phyloP scores from a whole-genome alignment of 306 rosid genomes.

The Gynostemma pentaphyllum region DNA sequence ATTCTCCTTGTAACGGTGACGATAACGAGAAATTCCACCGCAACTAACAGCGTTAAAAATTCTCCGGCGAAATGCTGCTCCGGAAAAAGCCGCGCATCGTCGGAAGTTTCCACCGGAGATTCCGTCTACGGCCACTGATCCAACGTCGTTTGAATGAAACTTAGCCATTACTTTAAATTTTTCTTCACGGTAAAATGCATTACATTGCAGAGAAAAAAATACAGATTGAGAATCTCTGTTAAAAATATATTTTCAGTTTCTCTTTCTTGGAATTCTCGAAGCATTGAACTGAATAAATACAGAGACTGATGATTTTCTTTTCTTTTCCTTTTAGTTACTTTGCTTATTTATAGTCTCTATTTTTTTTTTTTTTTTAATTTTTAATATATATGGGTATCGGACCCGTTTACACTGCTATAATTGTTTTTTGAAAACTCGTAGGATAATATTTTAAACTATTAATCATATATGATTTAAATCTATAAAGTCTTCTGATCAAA shows the following conservation, averaged over 20 bases:
- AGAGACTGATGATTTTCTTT: background rate
- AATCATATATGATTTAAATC: too few species aligned
- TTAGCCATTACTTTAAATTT: slow-evolving; percentile 22
- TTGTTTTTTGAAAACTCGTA: too few species aligned
- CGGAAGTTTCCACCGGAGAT: slow-evolving; percentile 40
- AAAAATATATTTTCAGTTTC: too few species aligned
- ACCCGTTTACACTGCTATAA: too few species aligned
- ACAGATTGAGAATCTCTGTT: too few species aligned
- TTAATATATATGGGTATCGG: too few species aligned
- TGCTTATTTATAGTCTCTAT: background rate
- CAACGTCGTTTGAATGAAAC: slow-evolving; percentile 55
- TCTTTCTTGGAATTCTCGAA: slow-evolving; percentile 6
- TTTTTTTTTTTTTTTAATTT: background rate
- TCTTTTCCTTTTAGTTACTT: background rate
- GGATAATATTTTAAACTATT: too few species aligned
- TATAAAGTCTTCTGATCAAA: too few species aligned
- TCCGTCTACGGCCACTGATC: slow-evolving; percentile 42
- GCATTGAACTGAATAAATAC: slow-evolving; percentile 4
- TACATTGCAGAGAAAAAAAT: background rate
- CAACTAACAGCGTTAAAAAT: slow-evolving; percentile 73
- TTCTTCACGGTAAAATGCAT: background rate
- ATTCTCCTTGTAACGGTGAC: slow-evolving; percentile 16
- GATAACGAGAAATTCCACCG: slow-evolving; percentile 55
- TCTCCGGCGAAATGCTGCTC: slow-evolving; percentile 57
- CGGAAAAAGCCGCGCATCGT: slow-evolving; percentile 43